A percentile compares a stretch with the other conserved stretches of the same genome.
These are phyloP conservation scores for Filosporella fistucella DNA, from an alignment of 495 filamentous ascomycete genomes.

Conservation along the genomic window DNA sequence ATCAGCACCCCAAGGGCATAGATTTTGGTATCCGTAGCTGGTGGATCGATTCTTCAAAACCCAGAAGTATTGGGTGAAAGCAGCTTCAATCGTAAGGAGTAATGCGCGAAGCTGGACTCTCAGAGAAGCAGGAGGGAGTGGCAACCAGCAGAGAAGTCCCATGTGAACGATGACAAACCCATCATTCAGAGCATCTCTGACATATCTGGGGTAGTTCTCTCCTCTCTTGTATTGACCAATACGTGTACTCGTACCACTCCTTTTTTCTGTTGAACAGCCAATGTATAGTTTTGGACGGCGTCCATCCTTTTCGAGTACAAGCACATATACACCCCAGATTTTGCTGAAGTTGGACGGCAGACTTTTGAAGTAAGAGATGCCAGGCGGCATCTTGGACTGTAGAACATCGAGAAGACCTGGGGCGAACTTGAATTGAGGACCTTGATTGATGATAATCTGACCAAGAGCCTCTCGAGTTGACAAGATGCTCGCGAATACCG, in stretches of 20 bases:
- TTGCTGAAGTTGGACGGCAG: background rate
- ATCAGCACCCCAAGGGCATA: slow-evolving; percentile 2
- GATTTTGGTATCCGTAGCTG: background rate
- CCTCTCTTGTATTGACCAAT: background rate
- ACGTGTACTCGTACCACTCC: background rate
- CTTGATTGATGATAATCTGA: no score
- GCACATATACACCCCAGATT: slow-evolving; percentile 5
- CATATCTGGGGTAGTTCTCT: background rate
- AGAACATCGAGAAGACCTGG: slow-evolving; percentile 10
- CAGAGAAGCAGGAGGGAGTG: background rate
- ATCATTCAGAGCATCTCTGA: background rate
- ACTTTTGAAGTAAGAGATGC: background rate
- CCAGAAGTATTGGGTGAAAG: slow-evolving; percentile 10
- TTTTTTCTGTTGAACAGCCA: background rate
- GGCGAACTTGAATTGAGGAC: background rate
- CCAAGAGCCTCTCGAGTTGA: no score
- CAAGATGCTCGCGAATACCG: no score
- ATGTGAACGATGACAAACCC: slow-evolving; percentile 8
- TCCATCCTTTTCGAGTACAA: slow-evolving; percentile 8
- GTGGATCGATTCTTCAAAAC: background rate
- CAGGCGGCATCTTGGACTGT: background rate
- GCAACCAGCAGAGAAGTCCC: background rate
- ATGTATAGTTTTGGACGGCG: slow-evolving; percentile 4
- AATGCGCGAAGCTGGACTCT: background rate
- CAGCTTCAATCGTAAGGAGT: slow-evolving; percentile 10